Conservation (phyloP, 2,329 filamentous ascomycete genomes). For the Sordariomycetes sp. region DNA sequence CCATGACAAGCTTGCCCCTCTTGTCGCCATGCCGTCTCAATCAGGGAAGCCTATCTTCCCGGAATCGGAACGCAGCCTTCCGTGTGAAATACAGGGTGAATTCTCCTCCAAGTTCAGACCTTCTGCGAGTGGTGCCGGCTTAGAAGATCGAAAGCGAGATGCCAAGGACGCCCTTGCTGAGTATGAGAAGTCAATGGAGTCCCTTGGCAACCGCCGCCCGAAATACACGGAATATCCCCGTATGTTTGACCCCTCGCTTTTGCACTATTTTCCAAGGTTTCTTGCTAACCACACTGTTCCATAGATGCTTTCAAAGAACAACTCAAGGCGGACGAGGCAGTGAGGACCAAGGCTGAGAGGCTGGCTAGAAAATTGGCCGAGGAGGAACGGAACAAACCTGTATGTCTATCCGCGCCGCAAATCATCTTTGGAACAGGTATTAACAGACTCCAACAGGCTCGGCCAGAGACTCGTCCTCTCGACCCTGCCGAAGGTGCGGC, state of each 20-base stretch:
- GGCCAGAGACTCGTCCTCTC: slow-evolving; percentile 26
- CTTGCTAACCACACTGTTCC: neutral
- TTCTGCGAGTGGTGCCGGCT: slow-evolving; percentile 20
- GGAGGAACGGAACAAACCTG: slow-evolving; percentile 24
- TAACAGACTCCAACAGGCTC: slow-evolving; percentile 15
- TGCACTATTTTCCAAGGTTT: neutral
- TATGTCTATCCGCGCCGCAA: slow-evolving; percentile 11
- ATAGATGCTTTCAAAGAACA: slow-evolving; percentile 30
- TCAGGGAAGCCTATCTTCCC: slow-evolving; percentile 24
- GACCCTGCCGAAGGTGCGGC: slow-evolving; percentile 32
- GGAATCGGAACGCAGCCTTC: slow-evolving; percentile 22
- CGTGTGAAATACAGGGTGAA: slow-evolving; percentile 28
- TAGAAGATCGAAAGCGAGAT: slow-evolving; percentile 26
- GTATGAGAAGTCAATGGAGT: slow-evolving; percentile 26
- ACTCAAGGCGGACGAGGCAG: slow-evolving; percentile 29
- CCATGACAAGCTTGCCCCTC: slow-evolving; percentile 28
- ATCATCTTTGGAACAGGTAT: neutral
- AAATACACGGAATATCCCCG: slow-evolving; percentile 33
- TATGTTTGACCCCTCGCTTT: slow-evolving; percentile 9
- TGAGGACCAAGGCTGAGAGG: slow-evolving; percentile 30
- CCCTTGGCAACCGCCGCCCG: slow-evolving; percentile 25
- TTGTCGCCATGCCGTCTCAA: slow-evolving; percentile 25
- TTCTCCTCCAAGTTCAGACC: slow-evolving; percentile 27
- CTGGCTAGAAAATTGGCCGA: slow-evolving; percentile 28
- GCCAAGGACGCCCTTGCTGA: slow-evolving; percentile 24